Evolutionary conservation across 805 yeast genomes (phyloP).

Genomic region (Candida glaebosa): DNA sequence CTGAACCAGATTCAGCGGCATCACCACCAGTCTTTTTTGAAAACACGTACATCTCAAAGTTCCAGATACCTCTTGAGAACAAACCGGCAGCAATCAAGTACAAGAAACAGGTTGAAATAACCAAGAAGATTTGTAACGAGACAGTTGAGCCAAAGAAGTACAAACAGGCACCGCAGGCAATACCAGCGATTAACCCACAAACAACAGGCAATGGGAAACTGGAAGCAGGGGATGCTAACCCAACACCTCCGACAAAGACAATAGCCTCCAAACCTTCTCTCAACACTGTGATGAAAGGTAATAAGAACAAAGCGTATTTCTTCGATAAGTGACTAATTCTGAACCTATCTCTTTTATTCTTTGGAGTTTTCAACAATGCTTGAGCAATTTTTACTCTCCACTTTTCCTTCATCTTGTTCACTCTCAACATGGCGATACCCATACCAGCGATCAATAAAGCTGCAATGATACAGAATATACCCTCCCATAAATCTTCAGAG

Average conservation of each 20-base stretch:
- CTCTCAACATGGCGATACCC: slow-evolving; percentile 96
- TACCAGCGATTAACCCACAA: slow-evolving; percentile 80
- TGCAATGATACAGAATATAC: slow-evolving; percentile 88
- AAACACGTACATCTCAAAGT: slow-evolving; percentile 68
- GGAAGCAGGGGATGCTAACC: slow-evolving; percentile 29
- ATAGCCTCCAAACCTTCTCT: slow-evolving; percentile 83
- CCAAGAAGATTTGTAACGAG: slow-evolving; percentile 84
- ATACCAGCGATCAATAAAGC: slow-evolving; percentile 82
- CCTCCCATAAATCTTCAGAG: slow-evolving; percentile 97
- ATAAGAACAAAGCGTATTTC: slow-evolving; percentile 83
- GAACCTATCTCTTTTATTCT: slow-evolving; percentile 45
- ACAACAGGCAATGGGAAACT: slow-evolving; percentile 94
- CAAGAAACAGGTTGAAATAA: slow-evolving; percentile 82
- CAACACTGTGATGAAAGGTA: slow-evolving; percentile 86
- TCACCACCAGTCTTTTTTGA: slow-evolving; percentile 82
- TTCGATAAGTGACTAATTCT: slow-evolving; percentile 35
- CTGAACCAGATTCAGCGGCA: slow-evolving; percentile 88
- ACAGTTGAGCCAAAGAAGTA: slow-evolving; percentile 80
- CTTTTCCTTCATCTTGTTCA: slow-evolving; percentile 93
- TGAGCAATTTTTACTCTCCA: slow-evolving; percentile 94
- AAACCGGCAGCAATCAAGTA: slow-evolving; percentile 90
- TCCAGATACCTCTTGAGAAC: slow-evolving; percentile 92
- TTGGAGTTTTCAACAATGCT: slow-evolving; percentile 65
- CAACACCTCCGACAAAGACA: slow-evolving; percentile 46
- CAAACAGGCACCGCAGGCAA: slow-evolving; percentile 61